phyloP scores from a whole-genome alignment of 192 early-diverging fungal species.

The Backusella psychrophila region DNA sequence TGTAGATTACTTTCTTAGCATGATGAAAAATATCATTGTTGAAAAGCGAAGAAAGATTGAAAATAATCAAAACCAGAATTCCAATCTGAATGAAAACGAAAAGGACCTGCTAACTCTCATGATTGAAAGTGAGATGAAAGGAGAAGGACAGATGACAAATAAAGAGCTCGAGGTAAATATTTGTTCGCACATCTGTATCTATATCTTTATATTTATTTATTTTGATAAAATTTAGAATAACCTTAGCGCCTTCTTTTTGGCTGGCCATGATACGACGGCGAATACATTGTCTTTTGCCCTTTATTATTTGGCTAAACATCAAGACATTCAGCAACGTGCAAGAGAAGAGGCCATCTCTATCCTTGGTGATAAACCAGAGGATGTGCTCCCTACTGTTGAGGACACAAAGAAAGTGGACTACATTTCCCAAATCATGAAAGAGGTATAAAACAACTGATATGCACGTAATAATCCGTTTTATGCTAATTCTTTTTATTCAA shows the following conservation, averaged over 20 bases:
- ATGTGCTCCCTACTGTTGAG: constrained; percentile 48
- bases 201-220: neutral
- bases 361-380: constrained; percentile 49
- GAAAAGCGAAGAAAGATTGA: constrained; percentile 1
- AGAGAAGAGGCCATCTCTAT: constrained; percentile 49
- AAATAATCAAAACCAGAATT: neutral
- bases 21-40: neutral
- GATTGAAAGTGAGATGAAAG: neutral
- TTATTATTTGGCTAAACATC: constrained; percentile 47
- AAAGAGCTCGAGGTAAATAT: neutral
- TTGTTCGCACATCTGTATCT: constrained; percentile 25
- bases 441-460: constrained; percentile 10
- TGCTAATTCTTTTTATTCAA: neutral
- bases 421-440: constrained; percentile 51
- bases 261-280: constrained; percentile 58
- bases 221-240: constrained; percentile 8
- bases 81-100: neutral
- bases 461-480: neutral
- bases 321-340: constrained; percentile 51
- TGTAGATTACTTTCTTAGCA: neutral
- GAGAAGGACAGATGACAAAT: neutral
- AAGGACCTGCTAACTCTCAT: neutral
- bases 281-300: constrained; percentile 48
- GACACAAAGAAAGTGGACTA: constrained; percentile 53
- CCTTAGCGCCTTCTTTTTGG: constrained; percentile 48